Percentiles rank a stretch among this genome's conserved stretches.
Evolutionary conservation across 2,329 filamentous ascomycete species (phyloP).

Genomic region (Botrytis cinerea): DNA sequence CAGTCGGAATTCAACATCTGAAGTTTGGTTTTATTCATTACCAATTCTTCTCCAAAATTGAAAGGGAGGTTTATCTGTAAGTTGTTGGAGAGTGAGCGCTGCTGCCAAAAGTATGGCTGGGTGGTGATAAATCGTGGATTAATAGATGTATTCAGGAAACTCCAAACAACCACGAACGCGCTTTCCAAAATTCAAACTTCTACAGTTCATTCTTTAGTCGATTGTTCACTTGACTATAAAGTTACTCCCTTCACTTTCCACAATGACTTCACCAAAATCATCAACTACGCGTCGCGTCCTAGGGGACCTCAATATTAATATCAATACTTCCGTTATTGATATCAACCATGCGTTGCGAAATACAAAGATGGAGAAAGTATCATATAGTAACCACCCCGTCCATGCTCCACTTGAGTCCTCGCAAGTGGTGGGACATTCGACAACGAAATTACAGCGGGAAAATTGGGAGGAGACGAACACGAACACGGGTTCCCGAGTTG

Average conservation of each 20-base stretch:
- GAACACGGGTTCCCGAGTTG: background rate
- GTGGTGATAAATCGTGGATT: background rate
- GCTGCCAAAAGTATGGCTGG: background rate
- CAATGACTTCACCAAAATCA: constrained; percentile 25
- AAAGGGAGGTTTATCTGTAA: background rate
- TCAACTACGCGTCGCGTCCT: constrained; percentile 31
- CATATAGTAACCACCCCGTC: too few species aligned
- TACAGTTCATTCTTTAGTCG: background rate
- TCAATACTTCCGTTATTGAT: constrained; percentile 15
- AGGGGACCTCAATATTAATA: constrained; percentile 67
- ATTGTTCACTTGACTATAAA: background rate
- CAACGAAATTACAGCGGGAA: background rate
- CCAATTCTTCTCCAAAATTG: background rate
- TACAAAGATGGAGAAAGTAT: background rate
- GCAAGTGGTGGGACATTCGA: background rate
- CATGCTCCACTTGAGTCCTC: too few species aligned
- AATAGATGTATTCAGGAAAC: background rate
- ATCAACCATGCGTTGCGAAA: background rate
- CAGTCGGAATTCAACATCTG: too few species aligned
- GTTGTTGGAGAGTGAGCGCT: background rate
- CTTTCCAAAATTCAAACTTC: background rate
- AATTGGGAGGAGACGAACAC: background rate
- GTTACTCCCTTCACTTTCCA: background rate
- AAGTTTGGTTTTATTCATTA: background rate
- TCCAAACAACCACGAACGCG: background rate